Conservation (phyloP, 805 yeast species). For the Allodekkera sacchari region DNA sequence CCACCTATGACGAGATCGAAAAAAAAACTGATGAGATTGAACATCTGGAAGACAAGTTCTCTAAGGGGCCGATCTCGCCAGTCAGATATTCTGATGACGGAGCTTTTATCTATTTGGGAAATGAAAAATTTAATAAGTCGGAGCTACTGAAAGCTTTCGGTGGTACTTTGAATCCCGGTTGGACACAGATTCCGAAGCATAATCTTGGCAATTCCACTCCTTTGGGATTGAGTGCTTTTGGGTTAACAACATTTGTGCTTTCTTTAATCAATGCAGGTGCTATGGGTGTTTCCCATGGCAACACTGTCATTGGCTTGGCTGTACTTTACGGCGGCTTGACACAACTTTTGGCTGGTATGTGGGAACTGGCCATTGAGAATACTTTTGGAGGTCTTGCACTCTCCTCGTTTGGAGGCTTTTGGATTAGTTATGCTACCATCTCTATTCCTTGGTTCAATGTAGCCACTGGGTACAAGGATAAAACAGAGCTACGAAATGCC, state of each 20-base stretch:
- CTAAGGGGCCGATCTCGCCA: no score
- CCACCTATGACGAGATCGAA: no score
- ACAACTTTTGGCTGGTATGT: conserved; percentile 63
- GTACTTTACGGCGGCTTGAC: conserved; percentile 67
- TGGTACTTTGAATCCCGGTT: conserved; percentile 72
- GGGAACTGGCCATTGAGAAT: conserved; percentile 65
- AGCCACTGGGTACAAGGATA: conserved; percentile 36
- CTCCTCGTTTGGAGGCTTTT: conserved; percentile 59
- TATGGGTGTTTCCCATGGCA: conserved; percentile 52
- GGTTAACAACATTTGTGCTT: conserved; percentile 59
- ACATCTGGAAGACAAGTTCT: no score
- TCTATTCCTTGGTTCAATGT: conserved; percentile 49
- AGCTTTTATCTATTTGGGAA: conserved; percentile 62
- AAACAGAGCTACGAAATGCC: conserved; percentile 37
- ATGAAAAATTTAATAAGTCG: conserved; percentile 51
- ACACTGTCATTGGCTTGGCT: conserved; percentile 55
- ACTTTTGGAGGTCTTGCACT: conserved; percentile 66
- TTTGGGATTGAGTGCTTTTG: conserved; percentile 63
- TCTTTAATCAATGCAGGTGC: conserved; percentile 56
- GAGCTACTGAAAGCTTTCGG: conserved; percentile 66
- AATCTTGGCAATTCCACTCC: conserved; percentile 68
- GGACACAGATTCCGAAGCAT: conserved; percentile 45
- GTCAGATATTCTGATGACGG: conserved; percentile 44
- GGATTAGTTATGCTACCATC: conserved; percentile 67
- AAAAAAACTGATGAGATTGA: no score